Evolutionary conservation across 441 rosid species (phyloP).

Genomic region (Flueggea neowawraea): DNA sequence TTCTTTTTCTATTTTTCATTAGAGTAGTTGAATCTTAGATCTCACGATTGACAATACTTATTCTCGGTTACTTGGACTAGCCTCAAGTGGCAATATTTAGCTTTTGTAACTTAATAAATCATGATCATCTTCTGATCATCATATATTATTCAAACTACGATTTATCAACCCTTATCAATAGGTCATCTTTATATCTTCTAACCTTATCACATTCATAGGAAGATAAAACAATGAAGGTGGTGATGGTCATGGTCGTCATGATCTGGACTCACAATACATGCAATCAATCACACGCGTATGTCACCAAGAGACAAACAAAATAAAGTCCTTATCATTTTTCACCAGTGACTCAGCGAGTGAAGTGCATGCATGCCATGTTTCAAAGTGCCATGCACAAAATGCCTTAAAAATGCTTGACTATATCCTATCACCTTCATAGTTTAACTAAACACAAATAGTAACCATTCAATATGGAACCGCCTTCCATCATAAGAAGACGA

Average conservation of each 20-base stretch:
- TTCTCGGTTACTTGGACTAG: too few relatives aligned
- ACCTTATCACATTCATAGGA: too few relatives aligned
- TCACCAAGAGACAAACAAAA: not conserved
- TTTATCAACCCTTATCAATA: too few relatives aligned
- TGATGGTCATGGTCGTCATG: not conserved
- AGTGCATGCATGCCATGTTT: not conserved
- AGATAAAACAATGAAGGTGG: not conserved
- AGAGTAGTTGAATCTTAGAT: too few relatives aligned
- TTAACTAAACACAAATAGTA: not conserved
- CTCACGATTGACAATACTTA: too few relatives aligned
- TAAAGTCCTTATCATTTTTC: not conserved
- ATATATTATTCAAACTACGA: too few relatives aligned
- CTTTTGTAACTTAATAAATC: too few relatives aligned
- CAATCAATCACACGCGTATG: not conserved
- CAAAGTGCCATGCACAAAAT: not conserved
- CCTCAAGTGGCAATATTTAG: too few relatives aligned
- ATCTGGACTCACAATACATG: not conserved
- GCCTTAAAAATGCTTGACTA: not conserved
- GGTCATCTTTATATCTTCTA: too few relatives aligned
- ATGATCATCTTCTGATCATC: too few relatives aligned
- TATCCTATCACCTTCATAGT: not conserved
- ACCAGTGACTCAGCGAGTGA: not conserved
- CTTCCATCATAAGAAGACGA: slow-evolving; percentile 5
- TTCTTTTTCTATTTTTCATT: too few relatives aligned
- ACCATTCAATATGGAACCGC: slow-evolving; percentile 13